Conservation (phyloP, 2,329 filamentous ascomycete genomes). For the Cladosporium colombiae region DNA sequence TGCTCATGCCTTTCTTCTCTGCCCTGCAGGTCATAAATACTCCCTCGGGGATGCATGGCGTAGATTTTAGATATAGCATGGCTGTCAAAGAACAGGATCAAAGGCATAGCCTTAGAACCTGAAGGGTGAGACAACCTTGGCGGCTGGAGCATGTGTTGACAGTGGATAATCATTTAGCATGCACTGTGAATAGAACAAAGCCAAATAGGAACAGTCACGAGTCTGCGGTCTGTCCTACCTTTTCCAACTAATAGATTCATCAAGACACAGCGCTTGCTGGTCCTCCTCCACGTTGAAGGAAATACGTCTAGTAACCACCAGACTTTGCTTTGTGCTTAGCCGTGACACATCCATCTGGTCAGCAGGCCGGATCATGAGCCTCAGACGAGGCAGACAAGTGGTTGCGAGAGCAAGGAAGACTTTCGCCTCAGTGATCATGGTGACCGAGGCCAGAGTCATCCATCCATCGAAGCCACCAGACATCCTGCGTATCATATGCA, state of each 20-base stretch:
- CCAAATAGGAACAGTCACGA: not conserved
- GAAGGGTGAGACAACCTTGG: too few species aligned
- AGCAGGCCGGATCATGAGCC: not conserved
- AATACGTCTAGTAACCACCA: not conserved
- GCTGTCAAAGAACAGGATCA: too few species aligned
- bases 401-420: not conserved
- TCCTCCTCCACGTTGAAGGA: not conserved
- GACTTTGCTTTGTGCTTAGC: not conserved
- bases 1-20: too few species aligned
- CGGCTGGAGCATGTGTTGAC: not conserved
- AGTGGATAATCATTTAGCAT: not conserved
- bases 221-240: not conserved
- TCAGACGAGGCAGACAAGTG: not conserved
- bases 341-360: not conserved
- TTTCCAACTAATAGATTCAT: slow-evolving; percentile 1
- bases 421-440: not conserved
- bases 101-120: too few species aligned
- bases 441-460: not conserved
- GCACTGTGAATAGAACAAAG: not conserved
- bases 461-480: not conserved
- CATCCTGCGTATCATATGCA: not conserved
- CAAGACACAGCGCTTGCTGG: not conserved
- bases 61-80: too few species aligned
- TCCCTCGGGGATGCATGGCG: too few species aligned
- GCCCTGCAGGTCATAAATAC: too few species aligned